Evolutionary conservation across 352 stramenopile genomes (phyloP).

Genomic region (Pelagophyceae sp.): DNA sequence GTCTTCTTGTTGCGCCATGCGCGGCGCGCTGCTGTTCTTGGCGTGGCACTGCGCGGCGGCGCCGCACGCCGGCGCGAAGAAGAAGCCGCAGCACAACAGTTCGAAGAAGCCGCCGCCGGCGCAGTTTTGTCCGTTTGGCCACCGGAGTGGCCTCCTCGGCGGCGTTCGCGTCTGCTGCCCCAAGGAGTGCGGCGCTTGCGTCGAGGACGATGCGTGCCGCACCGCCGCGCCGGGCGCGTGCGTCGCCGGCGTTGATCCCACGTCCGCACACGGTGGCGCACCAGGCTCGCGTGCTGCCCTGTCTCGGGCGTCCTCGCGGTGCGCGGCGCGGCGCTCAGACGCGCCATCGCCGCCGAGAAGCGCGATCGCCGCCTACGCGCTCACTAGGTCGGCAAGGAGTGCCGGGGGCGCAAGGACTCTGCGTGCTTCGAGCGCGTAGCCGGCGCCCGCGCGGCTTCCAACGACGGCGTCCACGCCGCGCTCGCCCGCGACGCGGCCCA

Average conservation of each 20-base stretch:
- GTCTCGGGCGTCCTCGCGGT: constrained; percentile 2
- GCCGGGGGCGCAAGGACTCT: background rate
- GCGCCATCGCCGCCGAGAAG: too few relatives aligned
- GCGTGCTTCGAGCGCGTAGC: background rate
- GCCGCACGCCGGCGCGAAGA: background rate
- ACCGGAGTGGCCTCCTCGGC: background rate
- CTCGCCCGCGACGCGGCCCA: background rate
- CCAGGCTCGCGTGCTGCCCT: background rate
- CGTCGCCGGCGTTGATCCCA: too few relatives aligned
- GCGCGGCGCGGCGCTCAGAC: too few relatives aligned
- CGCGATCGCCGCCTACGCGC: too few relatives aligned
- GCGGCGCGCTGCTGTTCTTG: too few relatives aligned
- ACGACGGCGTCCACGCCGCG: background rate
- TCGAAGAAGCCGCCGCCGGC: too few relatives aligned
- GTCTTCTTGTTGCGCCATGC: background rate
- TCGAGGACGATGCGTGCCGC: background rate
- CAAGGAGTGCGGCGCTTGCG: background rate
- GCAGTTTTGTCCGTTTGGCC: background rate
- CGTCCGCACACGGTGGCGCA: too few relatives aligned
- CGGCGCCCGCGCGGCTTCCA: background rate
- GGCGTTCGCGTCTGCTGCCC: background rate
- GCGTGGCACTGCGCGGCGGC: background rate
- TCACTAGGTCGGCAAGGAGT: background rate
- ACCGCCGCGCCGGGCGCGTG: too few relatives aligned
- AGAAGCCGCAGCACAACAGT: background rate